phyloP scores from a whole-genome alignment of 2,329 filamentous ascomycete genomes.

The Curvularia hawaiiensis region DNA sequence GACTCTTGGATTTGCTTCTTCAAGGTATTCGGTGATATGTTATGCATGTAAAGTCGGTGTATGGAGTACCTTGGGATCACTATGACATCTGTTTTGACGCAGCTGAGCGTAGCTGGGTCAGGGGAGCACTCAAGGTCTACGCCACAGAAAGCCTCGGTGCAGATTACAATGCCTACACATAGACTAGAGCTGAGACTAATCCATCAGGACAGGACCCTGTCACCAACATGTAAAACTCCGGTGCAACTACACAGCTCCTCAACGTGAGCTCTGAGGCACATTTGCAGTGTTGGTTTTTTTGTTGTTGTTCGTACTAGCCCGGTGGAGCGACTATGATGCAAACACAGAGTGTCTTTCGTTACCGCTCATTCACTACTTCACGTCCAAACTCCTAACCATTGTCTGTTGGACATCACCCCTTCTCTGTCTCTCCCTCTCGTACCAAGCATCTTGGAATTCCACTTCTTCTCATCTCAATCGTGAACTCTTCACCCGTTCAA shows the following conservation, averaged over 20 bases:
- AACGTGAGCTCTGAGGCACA: not conserved
- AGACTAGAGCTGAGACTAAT: not conserved
- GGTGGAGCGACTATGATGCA: not conserved
- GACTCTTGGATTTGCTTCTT: not conserved
- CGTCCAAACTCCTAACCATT: not conserved
- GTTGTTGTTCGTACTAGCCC: not conserved
- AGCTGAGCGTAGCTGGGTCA: not conserved
- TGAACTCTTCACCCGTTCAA: not conserved
- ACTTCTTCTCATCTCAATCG: not conserved
- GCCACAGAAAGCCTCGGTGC: not conserved
- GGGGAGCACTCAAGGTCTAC: not conserved
- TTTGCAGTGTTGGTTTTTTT: not conserved
- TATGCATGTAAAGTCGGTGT: not conserved
- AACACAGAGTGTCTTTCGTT: not conserved
- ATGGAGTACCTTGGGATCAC: not conserved
- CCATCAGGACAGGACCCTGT: not conserved
- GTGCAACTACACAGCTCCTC: not conserved
- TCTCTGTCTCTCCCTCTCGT: not conserved
- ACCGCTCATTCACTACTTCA: slow-evolving; percentile 3
- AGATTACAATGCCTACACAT: not conserved
- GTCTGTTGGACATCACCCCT: not conserved
- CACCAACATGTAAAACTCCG: not conserved
- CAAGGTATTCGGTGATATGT: not conserved
- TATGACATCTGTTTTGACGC: not conserved
- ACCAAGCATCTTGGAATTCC: not conserved